Evolutionary conservation across 2,329 filamentous ascomycete species (phyloP).

Genomic region (Lasiodiplodia theobromae): DNA sequence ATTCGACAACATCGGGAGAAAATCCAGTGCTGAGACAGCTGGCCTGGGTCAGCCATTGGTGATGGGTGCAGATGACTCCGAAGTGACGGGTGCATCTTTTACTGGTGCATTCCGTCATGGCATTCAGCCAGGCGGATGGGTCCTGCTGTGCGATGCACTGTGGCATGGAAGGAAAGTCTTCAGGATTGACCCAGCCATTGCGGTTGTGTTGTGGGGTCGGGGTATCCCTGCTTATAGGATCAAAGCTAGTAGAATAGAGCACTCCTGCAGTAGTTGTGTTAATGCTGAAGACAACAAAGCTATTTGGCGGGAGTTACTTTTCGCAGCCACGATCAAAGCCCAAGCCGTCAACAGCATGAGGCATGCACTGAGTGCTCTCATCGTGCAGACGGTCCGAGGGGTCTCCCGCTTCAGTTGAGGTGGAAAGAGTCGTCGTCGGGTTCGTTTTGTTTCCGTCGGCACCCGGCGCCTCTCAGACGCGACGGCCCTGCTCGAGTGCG

Average conservation of each 20-base stretch:
- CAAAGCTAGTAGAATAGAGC: not conserved
- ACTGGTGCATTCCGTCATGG: slow-evolving; percentile 43
- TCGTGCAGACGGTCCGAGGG: slow-evolving; percentile 12
- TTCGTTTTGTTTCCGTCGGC: not conserved
- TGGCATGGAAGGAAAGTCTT: slow-evolving; percentile 44
- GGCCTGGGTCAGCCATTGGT: slow-evolving; percentile 44
- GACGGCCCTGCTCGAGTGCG: not conserved
- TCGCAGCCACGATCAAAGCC: slow-evolving; percentile 26
- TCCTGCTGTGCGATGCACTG: slow-evolving; percentile 47
- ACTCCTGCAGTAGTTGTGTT: slow-evolving; percentile 28
- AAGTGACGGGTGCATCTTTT: slow-evolving; percentile 42
- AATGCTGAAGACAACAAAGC: not conserved
- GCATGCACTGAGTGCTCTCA: slow-evolving; percentile 24
- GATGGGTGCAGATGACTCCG: slow-evolving; percentile 42
- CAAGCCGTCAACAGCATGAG: slow-evolving; percentile 27
- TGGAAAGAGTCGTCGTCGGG: not conserved
- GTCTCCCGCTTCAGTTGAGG: not conserved
- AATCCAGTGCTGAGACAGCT: slow-evolving; percentile 43
- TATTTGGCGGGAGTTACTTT: slow-evolving; percentile 29
- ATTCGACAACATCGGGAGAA: slow-evolving; percentile 38
- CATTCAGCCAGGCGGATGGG: slow-evolving; percentile 39
- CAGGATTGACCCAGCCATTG: slow-evolving; percentile 45
- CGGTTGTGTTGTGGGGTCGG: slow-evolving; percentile 34
- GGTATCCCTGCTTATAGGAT: not conserved
- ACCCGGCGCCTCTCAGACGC: not conserved